Base-by-base conservation (phyloP, 2,329 filamentous ascomycete genomes). In the Calonectria ilicicola region DNA sequence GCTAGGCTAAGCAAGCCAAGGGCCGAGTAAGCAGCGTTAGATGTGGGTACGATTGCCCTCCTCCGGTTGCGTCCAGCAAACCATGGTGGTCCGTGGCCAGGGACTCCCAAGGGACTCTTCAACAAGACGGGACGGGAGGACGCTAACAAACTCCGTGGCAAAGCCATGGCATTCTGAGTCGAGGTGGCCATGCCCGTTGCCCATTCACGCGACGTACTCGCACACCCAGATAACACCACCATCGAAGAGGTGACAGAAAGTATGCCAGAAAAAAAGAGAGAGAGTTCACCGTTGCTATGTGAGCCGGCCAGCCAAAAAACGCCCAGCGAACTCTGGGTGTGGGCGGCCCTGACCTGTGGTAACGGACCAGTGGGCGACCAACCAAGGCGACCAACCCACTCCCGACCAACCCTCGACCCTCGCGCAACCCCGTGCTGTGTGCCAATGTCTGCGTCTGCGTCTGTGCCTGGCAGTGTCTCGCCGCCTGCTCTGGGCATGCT, bases 371-470 rank as follows among this genome's bases (percentile, higher is more conserved):
- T 63, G 46, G 56, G 66, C 56, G 26, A 53, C 56, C 66, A 69
- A 60, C 56, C 66, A 60, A 60, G 53, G 53, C 64, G 40, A 17
- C 58, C 67, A 56, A 17, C 58, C 67, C 47, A 56, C 47, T 27
- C 23, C 27, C 23, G 38, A 69, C 76, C 75, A 78, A 76, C 73
- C 74, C 65, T 78, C 67, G 62, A 77, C 67, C 69, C 67, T 78
- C 69, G 72, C 67, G 68, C 65, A 75, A 73, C 75, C 75, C 76
- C 73, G 75, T 79, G 77, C 72, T 78, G 60, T 78, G 60, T 29
- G 10, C 66, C 53, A 56, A 26, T 42, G 35, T 26, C 56, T 38
- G 29, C 60, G 46, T 53, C 46, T 44, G 23, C 64, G 58, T 58
- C 49, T 60, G 35, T 51, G 66, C 46, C 56, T 69, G 56, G 49